Conservation (phyloP, 177 flowering plant species). For the Vitis hybrid region DNA sequence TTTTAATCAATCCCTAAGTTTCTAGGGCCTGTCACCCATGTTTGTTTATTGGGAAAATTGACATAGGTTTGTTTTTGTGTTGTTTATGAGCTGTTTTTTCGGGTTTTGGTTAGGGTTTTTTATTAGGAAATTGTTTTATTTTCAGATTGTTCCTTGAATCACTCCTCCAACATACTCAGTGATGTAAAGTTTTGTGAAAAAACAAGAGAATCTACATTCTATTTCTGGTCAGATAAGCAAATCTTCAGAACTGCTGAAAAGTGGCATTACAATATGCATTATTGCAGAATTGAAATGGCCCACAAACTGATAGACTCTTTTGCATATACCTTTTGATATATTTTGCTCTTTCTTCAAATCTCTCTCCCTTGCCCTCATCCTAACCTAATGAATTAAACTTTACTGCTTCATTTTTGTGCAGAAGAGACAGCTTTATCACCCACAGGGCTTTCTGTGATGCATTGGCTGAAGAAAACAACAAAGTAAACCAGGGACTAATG, state of each 20-base stretch:
- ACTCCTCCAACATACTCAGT: too few species aligned
- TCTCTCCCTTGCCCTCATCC: too few species aligned
- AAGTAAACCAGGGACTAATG: conserved; percentile 54
- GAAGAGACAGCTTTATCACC: conserved; percentile 71
- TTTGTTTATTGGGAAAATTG: neutral
- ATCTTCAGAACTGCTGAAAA: too few species aligned
- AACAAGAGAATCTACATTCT: too few species aligned
- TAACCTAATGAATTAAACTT: neutral
- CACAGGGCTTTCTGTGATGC: conserved; percentile 89
- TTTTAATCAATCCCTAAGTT: neutral
- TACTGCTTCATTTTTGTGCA: conserved; percentile 26
- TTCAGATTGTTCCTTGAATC: too few species aligned
- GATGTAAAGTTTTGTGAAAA: too few species aligned
- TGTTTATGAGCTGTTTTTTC: neutral
- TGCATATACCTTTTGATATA: conserved; percentile 6
- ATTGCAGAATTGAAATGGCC: conserved; percentile 12
- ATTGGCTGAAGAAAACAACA: conserved; percentile 67
- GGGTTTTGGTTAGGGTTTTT: too few species aligned
- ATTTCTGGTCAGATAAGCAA: too few species aligned
- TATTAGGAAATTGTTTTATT: too few species aligned
- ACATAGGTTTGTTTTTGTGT: neutral
- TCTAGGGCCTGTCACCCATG: neutral
- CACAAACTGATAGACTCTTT: conserved; percentile 11
- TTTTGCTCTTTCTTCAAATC: neutral
- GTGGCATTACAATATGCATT: too few species aligned